Evolutionary conservation across 2,329 filamentous ascomycete genomes (phyloP).

Genomic region (Xylariaceae sp.): DNA sequence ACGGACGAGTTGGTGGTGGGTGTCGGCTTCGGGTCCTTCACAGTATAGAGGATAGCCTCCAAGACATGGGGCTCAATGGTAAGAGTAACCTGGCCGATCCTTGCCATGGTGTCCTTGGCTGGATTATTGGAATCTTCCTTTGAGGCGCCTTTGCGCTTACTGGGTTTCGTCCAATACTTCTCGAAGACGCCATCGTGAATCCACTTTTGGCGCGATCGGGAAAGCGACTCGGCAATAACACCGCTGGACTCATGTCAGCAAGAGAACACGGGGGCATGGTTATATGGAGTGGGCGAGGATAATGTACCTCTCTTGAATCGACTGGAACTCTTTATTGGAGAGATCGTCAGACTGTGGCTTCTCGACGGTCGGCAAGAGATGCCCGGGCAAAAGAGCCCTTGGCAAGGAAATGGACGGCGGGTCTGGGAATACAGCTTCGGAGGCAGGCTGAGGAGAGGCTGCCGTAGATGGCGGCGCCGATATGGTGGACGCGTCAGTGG

Average conservation of each 20-base stretch:
- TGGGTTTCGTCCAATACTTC: constrained; percentile 71
- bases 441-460: constrained; percentile 33
- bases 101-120: constrained; percentile 65
- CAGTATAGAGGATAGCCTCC: constrained; percentile 67
- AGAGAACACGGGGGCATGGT: constrained; percentile 2
- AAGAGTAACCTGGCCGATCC: constrained; percentile 67
- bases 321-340: constrained; percentile 62
- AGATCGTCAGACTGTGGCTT: constrained; percentile 61
- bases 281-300: constrained; percentile 9
- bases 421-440: constrained; percentile 35
- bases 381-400: constrained; percentile 56
- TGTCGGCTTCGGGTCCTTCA: constrained; percentile 58
- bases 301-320: constrained; percentile 62
- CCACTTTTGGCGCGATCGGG: constrained; percentile 69
- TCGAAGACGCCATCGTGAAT: constrained; percentile 67
- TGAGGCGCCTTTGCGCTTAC: constrained; percentile 60
- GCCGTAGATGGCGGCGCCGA: constrained; percentile 34
- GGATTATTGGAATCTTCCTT: constrained; percentile 62
- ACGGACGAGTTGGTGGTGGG: constrained; percentile 34
- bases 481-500: constrained; percentile 49
- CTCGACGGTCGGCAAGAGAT: constrained; percentile 66
- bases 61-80: constrained; percentile 76
- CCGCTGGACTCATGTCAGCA: constrained; percentile 46
- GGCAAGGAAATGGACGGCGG: constrained; percentile 42
- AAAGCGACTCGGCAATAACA: constrained; percentile 67